Conservation (phyloP, 2,329 filamentous ascomycete genomes). For the Pseudogymnoascus sp. region DNA sequence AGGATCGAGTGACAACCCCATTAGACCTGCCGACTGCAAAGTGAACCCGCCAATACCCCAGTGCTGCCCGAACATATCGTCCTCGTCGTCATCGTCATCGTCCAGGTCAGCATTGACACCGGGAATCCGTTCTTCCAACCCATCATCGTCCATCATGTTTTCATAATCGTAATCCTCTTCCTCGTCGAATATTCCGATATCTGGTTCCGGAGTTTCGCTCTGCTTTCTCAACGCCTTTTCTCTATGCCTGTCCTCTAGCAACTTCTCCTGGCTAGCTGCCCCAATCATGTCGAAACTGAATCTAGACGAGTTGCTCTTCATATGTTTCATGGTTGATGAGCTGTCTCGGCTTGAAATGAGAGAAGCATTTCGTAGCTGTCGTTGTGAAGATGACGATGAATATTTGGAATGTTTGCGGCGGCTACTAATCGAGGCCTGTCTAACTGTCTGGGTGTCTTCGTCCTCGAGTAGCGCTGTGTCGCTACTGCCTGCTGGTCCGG, state of each 20-base stretch:
- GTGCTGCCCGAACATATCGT: constrained; percentile 36
- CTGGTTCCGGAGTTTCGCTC: constrained; percentile 30
- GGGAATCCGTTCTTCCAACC: constrained; percentile 58
- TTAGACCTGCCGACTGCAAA: constrained; percentile 30
- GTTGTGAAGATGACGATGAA: constrained; percentile 26
- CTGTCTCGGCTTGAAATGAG: constrained; percentile 37
- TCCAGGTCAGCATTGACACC: constrained; percentile 42
- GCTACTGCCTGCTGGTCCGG: background rate
- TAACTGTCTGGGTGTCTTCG: constrained; percentile 13
- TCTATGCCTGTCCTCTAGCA: constrained; percentile 65
- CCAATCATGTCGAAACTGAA: constrained; percentile 79
- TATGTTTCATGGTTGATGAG: constrained; percentile 45
- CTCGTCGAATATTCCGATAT: constrained; percentile 33
- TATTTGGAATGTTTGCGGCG: constrained; percentile 22
- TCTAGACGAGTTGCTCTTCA: constrained; percentile 69
- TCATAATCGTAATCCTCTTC: constrained; percentile 55
- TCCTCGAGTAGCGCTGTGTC: background rate
- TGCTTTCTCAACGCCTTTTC: constrained; percentile 57
- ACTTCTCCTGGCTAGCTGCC: constrained; percentile 56
- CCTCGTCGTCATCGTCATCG: constrained; percentile 32
- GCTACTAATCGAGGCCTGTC: constrained; percentile 10
- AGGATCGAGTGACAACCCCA: constrained; percentile 39
- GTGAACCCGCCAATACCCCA: constrained; percentile 20
- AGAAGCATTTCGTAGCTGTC: constrained; percentile 33
- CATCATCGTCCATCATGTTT: constrained; percentile 57